These are phyloP conservation scores for Apiospora marii DNA, from an alignment of 2,329 filamentous ascomycete species.

Conservation along the genomic window DNA sequence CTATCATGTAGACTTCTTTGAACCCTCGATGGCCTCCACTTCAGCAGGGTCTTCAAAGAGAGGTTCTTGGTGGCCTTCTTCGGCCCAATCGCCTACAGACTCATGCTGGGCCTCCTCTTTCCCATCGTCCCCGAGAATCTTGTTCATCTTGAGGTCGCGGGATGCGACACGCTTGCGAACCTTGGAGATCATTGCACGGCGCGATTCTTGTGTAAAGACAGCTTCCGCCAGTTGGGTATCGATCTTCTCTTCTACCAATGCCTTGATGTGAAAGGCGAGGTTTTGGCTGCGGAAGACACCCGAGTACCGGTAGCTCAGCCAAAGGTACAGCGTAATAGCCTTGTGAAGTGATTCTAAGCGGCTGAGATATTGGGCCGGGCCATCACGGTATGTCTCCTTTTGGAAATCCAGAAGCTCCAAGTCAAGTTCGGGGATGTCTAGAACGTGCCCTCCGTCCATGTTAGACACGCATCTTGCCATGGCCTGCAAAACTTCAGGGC, in stretches of 20 bases:
- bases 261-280: slow-evolving; percentile 82
- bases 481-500: slow-evolving; percentile 62
- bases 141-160: slow-evolving; percentile 31
- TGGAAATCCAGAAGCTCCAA: slow-evolving; percentile 79
- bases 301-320: slow-evolving; percentile 89
- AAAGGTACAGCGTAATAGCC: slow-evolving; percentile 84
- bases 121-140: slow-evolving; percentile 34
- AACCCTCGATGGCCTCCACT: slow-evolving; percentile 25
- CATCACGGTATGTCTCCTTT: slow-evolving; percentile 44
- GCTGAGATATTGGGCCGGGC: slow-evolving; percentile 64
- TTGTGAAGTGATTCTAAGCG: slow-evolving; percentile 82
- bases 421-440: slow-evolving; percentile 74
- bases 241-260: slow-evolving; percentile 79
- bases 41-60: slow-evolving; percentile 38
- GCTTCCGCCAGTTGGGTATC: slow-evolving; percentile 67
- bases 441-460: slow-evolving; percentile 70
- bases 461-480: slow-evolving; percentile 75
- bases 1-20: slow-evolving; percentile 27
- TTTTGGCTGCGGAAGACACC: slow-evolving; percentile 79
- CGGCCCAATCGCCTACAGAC: slow-evolving; percentile 42
- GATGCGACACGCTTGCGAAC: slow-evolving; percentile 36
- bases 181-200: slow-evolving; percentile 40
- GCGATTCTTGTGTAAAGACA: slow-evolving; percentile 51
- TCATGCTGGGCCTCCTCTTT: slow-evolving; percentile 29
- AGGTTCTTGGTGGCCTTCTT: slow-evolving; percentile 47